Conservation (phyloP, 2,329 filamentous ascomycete species). For the Hymenotorrendiella dingleyae region DNA sequence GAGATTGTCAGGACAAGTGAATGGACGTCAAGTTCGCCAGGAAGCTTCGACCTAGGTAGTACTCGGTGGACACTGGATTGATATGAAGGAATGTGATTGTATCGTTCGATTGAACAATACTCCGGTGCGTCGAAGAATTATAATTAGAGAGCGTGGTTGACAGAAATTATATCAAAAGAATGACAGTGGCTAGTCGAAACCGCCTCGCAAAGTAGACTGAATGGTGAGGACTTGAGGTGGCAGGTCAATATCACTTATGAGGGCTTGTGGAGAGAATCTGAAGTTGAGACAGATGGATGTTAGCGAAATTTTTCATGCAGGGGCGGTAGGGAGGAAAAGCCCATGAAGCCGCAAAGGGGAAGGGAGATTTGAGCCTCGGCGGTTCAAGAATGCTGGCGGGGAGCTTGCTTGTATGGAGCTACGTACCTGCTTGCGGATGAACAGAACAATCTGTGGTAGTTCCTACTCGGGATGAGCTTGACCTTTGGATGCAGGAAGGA, state of each 20-base stretch:
- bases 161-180: constrained; percentile 28
- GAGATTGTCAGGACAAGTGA: constrained; percentile 22
- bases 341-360: constrained; percentile 1
- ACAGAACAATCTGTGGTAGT: constrained; percentile 5
- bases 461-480: neutral
- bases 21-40: constrained; percentile 33
- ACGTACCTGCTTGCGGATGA: constrained; percentile 19
- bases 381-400: constrained; percentile 5
- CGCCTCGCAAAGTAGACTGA: constrained; percentile 16
- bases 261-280: constrained; percentile 11
- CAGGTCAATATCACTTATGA: constrained; percentile 20
- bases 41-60: constrained; percentile 33
- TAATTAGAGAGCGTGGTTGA: constrained; percentile 31
- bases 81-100: constrained; percentile 27
- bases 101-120: constrained; percentile 21
- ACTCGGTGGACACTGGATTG: constrained; percentile 23
- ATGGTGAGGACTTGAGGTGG: constrained; percentile 17
- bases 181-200: constrained; percentile 26
- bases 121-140: constrained; percentile 20
- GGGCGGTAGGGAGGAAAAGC: constrained; percentile 5
- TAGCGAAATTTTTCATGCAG: constrained; percentile 10
- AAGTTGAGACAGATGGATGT: constrained; percentile 7
- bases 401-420: constrained; percentile 15
- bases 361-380: neutral
- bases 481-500: neutral